Percentiles rank a stretch among this genome's conserved stretches.
Conservation (phyloP, 208 protist genomes). For the Herpetomonas tarakana region DNA sequence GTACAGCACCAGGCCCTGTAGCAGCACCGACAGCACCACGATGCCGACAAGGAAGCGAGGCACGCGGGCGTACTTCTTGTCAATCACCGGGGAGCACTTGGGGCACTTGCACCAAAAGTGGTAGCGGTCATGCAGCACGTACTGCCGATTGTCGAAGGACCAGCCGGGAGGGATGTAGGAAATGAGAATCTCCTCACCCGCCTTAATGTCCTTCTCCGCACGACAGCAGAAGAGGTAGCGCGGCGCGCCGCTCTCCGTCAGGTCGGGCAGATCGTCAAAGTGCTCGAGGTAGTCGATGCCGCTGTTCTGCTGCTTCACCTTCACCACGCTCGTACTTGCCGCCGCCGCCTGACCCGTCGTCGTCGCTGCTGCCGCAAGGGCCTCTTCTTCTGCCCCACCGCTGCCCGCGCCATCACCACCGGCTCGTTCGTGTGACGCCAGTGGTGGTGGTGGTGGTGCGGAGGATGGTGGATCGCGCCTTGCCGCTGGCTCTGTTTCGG, state of each 20-base stretch:
- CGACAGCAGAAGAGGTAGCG: slow-evolving; percentile 87
- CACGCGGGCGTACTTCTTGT: slow-evolving; percentile 53
- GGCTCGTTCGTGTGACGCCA: too few species aligned
- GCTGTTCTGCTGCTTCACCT: slow-evolving; percentile 14
- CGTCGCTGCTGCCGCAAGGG: not conserved
- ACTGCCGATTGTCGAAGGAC: slow-evolving; percentile 87
- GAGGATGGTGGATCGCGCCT: too few species aligned
- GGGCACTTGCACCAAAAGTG: slow-evolving; percentile 89
- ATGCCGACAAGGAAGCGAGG: slow-evolving; percentile 45
- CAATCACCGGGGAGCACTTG: slow-evolving; percentile 67
- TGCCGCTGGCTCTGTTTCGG: not conserved
- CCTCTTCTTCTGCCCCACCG: not conserved
- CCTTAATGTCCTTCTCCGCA: slow-evolving; percentile 63
- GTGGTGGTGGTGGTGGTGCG: too few species aligned
- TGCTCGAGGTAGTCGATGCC: slow-evolving; percentile 7
- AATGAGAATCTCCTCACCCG: slow-evolving; percentile 75
- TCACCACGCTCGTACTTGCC: slow-evolving; percentile 9
- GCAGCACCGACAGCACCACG: slow-evolving; percentile 43
- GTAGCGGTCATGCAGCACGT: slow-evolving; percentile 90
- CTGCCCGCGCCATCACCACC: too few species aligned
- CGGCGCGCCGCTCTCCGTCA: slow-evolving; percentile 48
- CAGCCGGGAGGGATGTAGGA: slow-evolving; percentile 81
- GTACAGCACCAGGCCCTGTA: slow-evolving; percentile 67
- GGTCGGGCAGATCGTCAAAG: slow-evolving; percentile 7
- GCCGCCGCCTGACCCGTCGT: not conserved